Evolutionary conservation across 805 yeast species (phyloP), one percentile per base, ranked within the genome.

Genomic region (Scheffersomyces lignosus): DNA sequence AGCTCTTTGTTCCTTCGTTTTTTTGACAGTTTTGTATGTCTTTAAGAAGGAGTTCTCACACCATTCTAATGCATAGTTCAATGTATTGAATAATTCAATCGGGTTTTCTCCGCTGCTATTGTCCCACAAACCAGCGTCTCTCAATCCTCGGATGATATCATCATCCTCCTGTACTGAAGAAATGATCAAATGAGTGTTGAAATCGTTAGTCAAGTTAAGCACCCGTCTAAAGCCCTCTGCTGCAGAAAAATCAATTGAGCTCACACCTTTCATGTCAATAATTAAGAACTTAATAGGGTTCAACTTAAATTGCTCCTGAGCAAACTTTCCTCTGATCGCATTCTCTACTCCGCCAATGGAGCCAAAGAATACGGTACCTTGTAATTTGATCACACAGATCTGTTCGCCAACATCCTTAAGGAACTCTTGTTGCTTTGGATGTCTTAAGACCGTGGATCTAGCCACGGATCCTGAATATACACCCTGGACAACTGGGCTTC

Each of bases 171-270:
- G 66, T 18, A 91, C 87, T 1, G 96, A 87, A 1, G 95, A 81
- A 20, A 93, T 73, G 17, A 90, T 76, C 54, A 93, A 63, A 45
- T 78, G 83, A 13, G 91, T 83, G 35, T 73, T 71, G 43, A 80
- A 82, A 15, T 84, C 81, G 40, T 77, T 77, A 13, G 88, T 67
- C 50, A 90, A 75, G 44, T 95, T 83, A 56, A 87, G 80, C 43
- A 93, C 83, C 49, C 96, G 72, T 48, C 89, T 80, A 57, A 93
- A 87, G 0, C 97, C 96, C 60, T 93, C 98, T 7, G 96, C 96
- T 0, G 98, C 97, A 31, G 96, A 85, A 52, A 86, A 93, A 61
- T 93, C 99, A 45, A 93, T 79, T 31, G 85, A 75, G 33, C 75
- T 73, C 20, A 93, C 96, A 26, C 83, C 80, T 48, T 82, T 82